phyloP scores from a whole-genome alignment of 805 yeast genomes.

The Pichia eremophila region DNA sequence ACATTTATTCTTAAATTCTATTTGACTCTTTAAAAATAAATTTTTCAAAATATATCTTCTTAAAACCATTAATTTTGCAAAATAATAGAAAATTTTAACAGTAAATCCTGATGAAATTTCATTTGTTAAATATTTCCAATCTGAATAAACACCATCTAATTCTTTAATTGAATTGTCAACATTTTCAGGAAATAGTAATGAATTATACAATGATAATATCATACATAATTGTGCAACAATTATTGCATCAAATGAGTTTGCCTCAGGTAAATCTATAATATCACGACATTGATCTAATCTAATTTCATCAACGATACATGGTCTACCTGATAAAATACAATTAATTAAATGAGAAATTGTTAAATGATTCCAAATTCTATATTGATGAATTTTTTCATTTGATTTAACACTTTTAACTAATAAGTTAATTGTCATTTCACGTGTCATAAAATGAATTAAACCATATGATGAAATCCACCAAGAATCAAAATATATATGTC shows the following conservation, averaged over 20 bases:
- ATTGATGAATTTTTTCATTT: conserved; percentile 31
- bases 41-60: conserved; percentile 16
- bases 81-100: conserved; percentile 13
- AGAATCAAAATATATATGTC: conserved; percentile 48
- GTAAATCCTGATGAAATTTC: conserved; percentile 11
- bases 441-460: conserved; percentile 49
- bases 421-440: conserved; percentile 30
- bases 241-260: conserved; percentile 66
- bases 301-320: conserved; percentile 54
- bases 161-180: conserved; percentile 17
- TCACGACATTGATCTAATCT: conserved; percentile 51
- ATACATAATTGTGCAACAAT: conserved; percentile 65
- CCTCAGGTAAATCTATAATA: conserved; percentile 46
- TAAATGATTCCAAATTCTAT: conserved; percentile 63
- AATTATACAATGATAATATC: conserved; percentile 49
- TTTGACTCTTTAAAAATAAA: not conserved
- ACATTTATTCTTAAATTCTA: not conserved
- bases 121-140: conserved; percentile 21
- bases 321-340: conserved; percentile 58
- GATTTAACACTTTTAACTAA: conserved; percentile 16
- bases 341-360: conserved; percentile 52
- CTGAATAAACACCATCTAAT: conserved; percentile 14
- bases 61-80: conserved; percentile 18
- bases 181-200: conserved; percentile 33
- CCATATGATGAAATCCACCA: conserved; percentile 64